Conservation (phyloP, 225 moss, liverwort and hornwort genomes). For the Thuidium tamariscinum region DNA sequence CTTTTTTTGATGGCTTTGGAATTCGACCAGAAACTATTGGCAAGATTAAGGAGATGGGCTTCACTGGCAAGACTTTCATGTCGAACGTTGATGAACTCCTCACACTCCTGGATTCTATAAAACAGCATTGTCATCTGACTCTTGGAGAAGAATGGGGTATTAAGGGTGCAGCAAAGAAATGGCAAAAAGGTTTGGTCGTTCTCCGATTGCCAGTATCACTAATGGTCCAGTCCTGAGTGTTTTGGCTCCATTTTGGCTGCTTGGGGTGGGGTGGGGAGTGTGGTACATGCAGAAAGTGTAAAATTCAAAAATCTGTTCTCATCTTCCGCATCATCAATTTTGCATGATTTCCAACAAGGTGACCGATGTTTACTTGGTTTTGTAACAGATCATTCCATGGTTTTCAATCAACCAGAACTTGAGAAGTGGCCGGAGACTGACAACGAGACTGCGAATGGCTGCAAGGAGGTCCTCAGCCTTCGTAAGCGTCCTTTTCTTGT, state of each 20-base stretch:
- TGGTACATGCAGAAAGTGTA: not conserved
- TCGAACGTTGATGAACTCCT: constrained; percentile 49
- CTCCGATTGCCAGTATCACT: not conserved
- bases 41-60: constrained; percentile 57
- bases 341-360: not conserved
- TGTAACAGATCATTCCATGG: constrained; percentile 34
- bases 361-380: not conserved
- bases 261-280: not conserved
- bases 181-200: constrained; percentile 36
- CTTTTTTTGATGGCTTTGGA: constrained; percentile 52
- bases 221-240: not conserved
- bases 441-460: constrained; percentile 43
- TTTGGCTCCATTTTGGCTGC: not conserved
- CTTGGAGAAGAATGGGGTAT: constrained; percentile 66
- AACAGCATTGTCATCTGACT: constrained; percentile 50
- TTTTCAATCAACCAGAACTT: constrained; percentile 45
- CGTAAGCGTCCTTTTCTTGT: constrained; percentile 25
- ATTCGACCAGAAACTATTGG: constrained; percentile 43
- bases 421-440: constrained; percentile 58
- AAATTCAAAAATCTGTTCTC: not conserved
- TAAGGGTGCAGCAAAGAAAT: constrained; percentile 53
- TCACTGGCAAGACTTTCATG: constrained; percentile 55
- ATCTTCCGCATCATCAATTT: not conserved
- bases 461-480: constrained; percentile 44
- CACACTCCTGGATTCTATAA: constrained; percentile 43